A percentile compares a stretch with the other conserved stretches of the same genome.
phyloP scores from a whole-genome alignment of 371 early-diverging fungal species.

The Mycotypha africana region DNA sequence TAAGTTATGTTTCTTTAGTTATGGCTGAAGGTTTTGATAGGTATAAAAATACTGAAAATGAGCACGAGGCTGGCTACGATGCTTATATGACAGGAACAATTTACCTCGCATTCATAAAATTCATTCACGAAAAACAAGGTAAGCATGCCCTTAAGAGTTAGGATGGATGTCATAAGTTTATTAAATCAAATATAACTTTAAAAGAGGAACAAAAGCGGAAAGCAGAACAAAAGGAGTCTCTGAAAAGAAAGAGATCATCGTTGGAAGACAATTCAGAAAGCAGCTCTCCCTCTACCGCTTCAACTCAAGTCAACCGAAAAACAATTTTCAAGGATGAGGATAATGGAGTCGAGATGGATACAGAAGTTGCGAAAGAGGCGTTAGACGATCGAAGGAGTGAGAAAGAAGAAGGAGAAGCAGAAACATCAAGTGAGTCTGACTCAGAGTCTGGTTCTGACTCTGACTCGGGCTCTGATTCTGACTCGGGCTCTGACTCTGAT shows the following conservation, averaged over 20 bases:
- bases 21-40: conserved; percentile 33
- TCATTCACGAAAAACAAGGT: conserved; percentile 37
- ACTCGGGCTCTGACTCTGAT: background rate
- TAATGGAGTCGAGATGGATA: conserved; percentile 3
- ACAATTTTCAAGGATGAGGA: background rate
- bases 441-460: background rate
- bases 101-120: conserved; percentile 53
- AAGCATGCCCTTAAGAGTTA: too few species aligned
- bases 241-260: conserved; percentile 9
- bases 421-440: background rate
- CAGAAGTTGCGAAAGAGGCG: too few species aligned
- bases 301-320: too few species aligned
- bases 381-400: too few species aligned
- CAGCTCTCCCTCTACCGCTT: too few species aligned
- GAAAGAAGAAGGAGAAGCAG: conserved; percentile 6
- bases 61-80: conserved; percentile 92
- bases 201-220: too few species aligned
- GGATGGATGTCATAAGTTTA: too few species aligned
- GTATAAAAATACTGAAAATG: conserved; percentile 18
- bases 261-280: too few species aligned
- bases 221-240: background rate
- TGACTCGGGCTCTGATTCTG: background rate
- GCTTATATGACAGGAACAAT: conserved; percentile 81
- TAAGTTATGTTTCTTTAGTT: too few species aligned
- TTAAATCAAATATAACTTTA: too few species aligned